Percentiles rank a stretch among this genome's conserved stretches.
Evolutionary conservation across 1,284 basidiomycete species (phyloP).

Genomic region (Ustilago hordei): DNA sequence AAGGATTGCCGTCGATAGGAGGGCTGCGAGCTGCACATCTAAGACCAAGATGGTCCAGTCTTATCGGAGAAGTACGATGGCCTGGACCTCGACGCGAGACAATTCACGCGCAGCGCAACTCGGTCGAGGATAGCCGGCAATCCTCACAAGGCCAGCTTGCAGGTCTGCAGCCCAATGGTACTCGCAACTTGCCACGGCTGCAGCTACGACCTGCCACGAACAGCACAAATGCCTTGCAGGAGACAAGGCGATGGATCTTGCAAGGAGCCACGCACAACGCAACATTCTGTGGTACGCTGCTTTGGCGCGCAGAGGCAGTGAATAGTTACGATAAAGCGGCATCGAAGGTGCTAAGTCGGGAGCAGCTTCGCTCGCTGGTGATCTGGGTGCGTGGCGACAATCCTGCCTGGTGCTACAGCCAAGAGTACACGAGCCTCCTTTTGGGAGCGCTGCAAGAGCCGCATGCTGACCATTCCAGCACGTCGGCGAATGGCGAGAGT

Average conservation of each 20-base stretch:
- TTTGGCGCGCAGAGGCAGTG: constrained; percentile 1
- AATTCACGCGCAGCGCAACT: background rate
- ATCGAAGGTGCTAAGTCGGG: background rate
- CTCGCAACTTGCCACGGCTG: constrained; percentile 19
- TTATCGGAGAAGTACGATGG: constrained; percentile 25
- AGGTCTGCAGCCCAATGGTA: constrained; percentile 8
- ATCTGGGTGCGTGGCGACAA: constrained; percentile 20
- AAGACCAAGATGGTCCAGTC: constrained; percentile 35
- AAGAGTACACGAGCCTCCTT: constrained; percentile 32
- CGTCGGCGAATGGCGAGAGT: background rate
- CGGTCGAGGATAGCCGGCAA: constrained; percentile 6
- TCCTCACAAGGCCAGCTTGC: constrained; percentile 12
- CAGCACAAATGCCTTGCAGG: constrained; percentile 10
- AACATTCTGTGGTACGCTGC: constrained; percentile 29
- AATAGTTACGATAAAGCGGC: too few relatives aligned
- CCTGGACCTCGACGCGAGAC: constrained; percentile 9
- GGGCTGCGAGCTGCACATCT: constrained; percentile 10
- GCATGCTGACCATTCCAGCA: background rate
- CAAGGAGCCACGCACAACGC: constrained; percentile 26
- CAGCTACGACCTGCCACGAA: constrained; percentile 3
- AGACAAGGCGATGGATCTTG: constrained; percentile 42
- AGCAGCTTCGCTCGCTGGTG: constrained; percentile 25
- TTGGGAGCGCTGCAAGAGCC: constrained; percentile 19
- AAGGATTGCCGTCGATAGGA: background rate
- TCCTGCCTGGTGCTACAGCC: constrained; percentile 35